Percentiles rank a stretch among this genome's conserved stretches.
phyloP scores from a whole-genome alignment of 768 basidiomycete genomes.

The Obba rivulosa region DNA sequence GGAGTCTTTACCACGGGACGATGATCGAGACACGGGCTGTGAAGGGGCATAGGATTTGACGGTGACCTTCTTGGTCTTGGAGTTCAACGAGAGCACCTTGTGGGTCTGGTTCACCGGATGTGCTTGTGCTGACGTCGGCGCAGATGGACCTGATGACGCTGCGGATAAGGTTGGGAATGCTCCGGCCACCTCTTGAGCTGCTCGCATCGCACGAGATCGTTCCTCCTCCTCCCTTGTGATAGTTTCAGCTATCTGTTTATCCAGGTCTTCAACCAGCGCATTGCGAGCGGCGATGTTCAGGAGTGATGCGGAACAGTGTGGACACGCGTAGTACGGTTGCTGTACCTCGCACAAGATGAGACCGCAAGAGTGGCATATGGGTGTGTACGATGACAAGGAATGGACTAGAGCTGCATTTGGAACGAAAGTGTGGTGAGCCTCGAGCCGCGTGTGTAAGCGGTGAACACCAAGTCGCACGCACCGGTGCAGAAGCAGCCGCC shows the following conservation, averaged over 20 bases:
- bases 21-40: constrained; percentile 31
- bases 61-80: constrained; percentile 44
- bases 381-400: constrained; percentile 47
- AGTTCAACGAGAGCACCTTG: constrained; percentile 56
- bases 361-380: constrained; percentile 54
- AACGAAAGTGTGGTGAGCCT: constrained; percentile 5
- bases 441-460: too few species aligned
- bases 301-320: constrained; percentile 40
- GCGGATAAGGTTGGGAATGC: constrained; percentile 54
- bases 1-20: constrained; percentile 20
- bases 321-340: constrained; percentile 48
- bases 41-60: constrained; percentile 46
- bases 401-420: constrained; percentile 46
- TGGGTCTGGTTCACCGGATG: constrained; percentile 37
- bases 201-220: constrained; percentile 39
- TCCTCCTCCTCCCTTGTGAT: constrained; percentile 44
- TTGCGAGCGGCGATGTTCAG: constrained; percentile 28
- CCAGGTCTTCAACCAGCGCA: constrained; percentile 38
- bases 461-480: constrained; percentile 13
- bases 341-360: constrained; percentile 59
- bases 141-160: constrained; percentile 4
- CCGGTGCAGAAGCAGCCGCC: constrained; percentile 73
- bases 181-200: constrained; percentile 46
- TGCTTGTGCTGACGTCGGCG: constrained; percentile 11
- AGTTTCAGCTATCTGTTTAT: constrained; percentile 37